These are phyloP conservation scores for Staphylotrichum tortipilum DNA, from an alignment of 495 filamentous ascomycete species.

Conservation along the genomic window DNA sequence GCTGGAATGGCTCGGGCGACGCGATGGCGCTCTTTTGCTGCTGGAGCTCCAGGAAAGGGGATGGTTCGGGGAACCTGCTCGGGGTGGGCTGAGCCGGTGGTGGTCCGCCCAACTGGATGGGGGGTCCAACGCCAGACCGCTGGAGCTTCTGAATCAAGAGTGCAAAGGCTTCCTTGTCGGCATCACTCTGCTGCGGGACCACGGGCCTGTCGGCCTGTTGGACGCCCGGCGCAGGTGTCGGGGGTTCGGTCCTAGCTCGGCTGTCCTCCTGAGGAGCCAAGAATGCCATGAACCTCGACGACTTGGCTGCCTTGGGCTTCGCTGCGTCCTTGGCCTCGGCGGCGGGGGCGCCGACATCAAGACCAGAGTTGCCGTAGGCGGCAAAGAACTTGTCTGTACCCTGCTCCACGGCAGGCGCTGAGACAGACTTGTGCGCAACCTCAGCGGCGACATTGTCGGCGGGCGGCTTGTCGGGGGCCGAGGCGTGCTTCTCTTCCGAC, in stretches of 20 bases:
- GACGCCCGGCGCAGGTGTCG: slow-evolving; percentile 25
- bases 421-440: slow-evolving; percentile 40
- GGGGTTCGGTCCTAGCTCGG: slow-evolving; percentile 46
- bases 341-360: slow-evolving; percentile 28
- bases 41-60: slow-evolving; percentile 19
- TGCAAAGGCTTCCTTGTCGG: slow-evolving; percentile 86
- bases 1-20: slow-evolving; percentile 37
- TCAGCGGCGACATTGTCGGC: slow-evolving; percentile 27
- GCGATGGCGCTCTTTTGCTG: slow-evolving; percentile 25
- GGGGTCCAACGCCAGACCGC: slow-evolving; percentile 20
- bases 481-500: slow-evolving; percentile 42
- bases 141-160: slow-evolving; percentile 77
- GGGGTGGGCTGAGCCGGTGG: slow-evolving; percentile 11
- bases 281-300: slow-evolving; percentile 77
- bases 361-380: slow-evolving; percentile 44
- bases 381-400: slow-evolving; percentile 77
- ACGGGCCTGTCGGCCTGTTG: slow-evolving; percentile 1
- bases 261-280: slow-evolving; percentile 61
- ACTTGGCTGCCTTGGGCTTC: slow-evolving; percentile 44
- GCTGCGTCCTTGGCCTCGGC: slow-evolving; percentile 33
- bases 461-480: slow-evolving; percentile 19
- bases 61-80: slow-evolving; percentile 23
- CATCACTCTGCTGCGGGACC: slow-evolving; percentile 41
- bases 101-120: slow-evolving; percentile 14
- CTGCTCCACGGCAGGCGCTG: slow-evolving; percentile 53